A percentile compares a stretch with the other conserved stretches of the same genome.
Conservation (phyloP, 2,329 filamentous ascomycete genomes). For the Beauveria bassiana region DNA sequence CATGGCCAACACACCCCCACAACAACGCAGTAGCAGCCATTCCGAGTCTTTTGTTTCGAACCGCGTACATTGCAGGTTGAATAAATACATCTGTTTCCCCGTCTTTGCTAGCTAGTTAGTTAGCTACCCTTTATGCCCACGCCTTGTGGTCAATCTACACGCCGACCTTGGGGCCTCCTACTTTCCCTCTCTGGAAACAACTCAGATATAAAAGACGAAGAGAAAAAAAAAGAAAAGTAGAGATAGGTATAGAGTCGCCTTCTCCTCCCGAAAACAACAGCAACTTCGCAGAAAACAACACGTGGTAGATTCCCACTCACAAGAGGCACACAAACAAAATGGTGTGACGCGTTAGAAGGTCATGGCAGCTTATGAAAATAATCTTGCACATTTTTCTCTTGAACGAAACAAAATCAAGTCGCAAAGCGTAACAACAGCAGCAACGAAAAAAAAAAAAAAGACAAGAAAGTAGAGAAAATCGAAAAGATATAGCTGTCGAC, state of each 20-base stretch:
- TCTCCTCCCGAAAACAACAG: neutral
- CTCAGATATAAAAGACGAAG: neutral
- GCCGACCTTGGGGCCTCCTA: no score
- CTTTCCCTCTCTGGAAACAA: no score
- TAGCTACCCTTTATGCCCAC: neutral
- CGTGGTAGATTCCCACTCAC: neutral
- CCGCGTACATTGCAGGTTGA: neutral
- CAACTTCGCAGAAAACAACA: neutral
- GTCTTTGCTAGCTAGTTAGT: no score
- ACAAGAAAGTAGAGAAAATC: neutral
- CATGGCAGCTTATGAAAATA: neutral
- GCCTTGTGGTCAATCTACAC: neutral
- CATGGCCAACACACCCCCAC: neutral
- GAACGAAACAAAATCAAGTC: neutral
- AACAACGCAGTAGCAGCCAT: neutral
- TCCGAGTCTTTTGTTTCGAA: neutral
- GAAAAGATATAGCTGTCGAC: constrained; percentile 9
- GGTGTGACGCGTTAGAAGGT: neutral
- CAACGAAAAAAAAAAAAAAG: neutral
- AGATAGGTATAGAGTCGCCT: neutral
- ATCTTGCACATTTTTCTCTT: neutral
- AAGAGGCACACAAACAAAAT: neutral
- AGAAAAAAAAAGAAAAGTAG: neutral
- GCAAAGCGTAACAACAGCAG: neutral
- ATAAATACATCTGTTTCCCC: neutral